phyloP scores from a whole-genome alignment of 306 rosid genomes.

The Corylus americana region DNA sequence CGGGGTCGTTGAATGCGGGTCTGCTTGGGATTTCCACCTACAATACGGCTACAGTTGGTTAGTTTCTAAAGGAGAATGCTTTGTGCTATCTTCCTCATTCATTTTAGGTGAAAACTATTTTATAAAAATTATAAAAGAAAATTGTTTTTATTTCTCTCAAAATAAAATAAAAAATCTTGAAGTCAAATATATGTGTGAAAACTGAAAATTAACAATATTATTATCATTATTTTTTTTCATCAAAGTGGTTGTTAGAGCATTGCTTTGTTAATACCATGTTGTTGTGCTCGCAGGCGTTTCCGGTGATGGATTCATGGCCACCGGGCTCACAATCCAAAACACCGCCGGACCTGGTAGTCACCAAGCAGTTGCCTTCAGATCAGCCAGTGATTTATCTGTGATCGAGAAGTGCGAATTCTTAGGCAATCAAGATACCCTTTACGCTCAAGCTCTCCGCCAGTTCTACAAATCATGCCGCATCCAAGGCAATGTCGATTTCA shows the following conservation, averaged over 20 bases:
- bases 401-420: constrained; percentile 69
- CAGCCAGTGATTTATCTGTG: constrained; percentile 67
- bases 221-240: too few relatives aligned
- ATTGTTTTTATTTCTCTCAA: too few relatives aligned
- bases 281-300: constrained; percentile 46
- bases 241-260: too few relatives aligned
- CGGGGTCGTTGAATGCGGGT: constrained; percentile 57
- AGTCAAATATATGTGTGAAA: too few relatives aligned
- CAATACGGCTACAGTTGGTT: constrained; percentile 76
- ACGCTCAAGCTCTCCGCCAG: constrained; percentile 81
- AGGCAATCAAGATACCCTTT: constrained; percentile 89
- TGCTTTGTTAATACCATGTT: too few relatives aligned
- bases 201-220: too few relatives aligned
- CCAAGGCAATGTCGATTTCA: constrained; percentile 79
- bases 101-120: too few relatives aligned
- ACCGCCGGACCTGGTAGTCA: constrained; percentile 82
- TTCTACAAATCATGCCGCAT: constrained; percentile 77
- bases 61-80: constrained; percentile 1
- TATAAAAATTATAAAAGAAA: too few relatives aligned
- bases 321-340: constrained; percentile 66
- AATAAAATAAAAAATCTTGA: too few relatives aligned
- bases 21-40: constrained; percentile 61
- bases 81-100: too few relatives aligned
- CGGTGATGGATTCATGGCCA: constrained; percentile 97
- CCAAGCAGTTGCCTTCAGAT: constrained; percentile 92